Conservation (phyloP, 129 eudicot species). For the Chrysanthemum lavandulifolium region DNA sequence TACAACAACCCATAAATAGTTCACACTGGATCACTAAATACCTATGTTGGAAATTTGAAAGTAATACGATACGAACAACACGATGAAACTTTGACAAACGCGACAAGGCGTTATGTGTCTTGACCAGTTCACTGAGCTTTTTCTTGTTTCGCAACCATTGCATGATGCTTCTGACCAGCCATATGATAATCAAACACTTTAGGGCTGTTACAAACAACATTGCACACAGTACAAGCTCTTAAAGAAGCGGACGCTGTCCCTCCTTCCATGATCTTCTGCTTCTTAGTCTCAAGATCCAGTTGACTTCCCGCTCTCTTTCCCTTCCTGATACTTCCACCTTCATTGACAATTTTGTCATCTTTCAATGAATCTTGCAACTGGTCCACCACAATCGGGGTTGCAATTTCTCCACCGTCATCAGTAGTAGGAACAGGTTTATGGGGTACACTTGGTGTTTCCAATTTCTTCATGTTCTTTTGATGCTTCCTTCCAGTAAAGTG, state of each 20-base stretch:
- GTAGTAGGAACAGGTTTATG: slow-evolving; percentile 3
- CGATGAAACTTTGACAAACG: neutral
- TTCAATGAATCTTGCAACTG: neutral
- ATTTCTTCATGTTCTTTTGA: slow-evolving; percentile 27
- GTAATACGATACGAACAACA: neutral
- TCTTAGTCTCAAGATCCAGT: slow-evolving; percentile 47
- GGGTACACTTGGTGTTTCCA: slow-evolving; percentile 12
- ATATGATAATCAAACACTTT: slow-evolving; percentile 35
- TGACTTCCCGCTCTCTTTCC: slow-evolving; percentile 1
- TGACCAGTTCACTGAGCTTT: slow-evolving; percentile 17
- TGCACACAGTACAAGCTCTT: slow-evolving; percentile 42
- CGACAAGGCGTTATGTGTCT: slow-evolving; percentile 9
- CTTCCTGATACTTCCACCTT: slow-evolving; percentile 13
- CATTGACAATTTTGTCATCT: slow-evolving; percentile 2
- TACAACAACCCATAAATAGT: neutral
- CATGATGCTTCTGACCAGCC: slow-evolving; percentile 48
- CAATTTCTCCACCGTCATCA: neutral
- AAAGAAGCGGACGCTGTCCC: slow-evolving; percentile 28
- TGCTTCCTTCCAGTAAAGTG: slow-evolving; percentile 32
- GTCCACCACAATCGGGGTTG: too few species aligned
- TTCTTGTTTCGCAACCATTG: slow-evolving; percentile 38
- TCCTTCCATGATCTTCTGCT: slow-evolving; percentile 30
- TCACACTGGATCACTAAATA: neutral
- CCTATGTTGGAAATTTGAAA: neutral
- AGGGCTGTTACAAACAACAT: slow-evolving; percentile 50